These are phyloP conservation scores for Sanchytrium tribonematis DNA, from an alignment of 371 early-diverging fungal genomes.

Conservation along the genomic window DNA sequence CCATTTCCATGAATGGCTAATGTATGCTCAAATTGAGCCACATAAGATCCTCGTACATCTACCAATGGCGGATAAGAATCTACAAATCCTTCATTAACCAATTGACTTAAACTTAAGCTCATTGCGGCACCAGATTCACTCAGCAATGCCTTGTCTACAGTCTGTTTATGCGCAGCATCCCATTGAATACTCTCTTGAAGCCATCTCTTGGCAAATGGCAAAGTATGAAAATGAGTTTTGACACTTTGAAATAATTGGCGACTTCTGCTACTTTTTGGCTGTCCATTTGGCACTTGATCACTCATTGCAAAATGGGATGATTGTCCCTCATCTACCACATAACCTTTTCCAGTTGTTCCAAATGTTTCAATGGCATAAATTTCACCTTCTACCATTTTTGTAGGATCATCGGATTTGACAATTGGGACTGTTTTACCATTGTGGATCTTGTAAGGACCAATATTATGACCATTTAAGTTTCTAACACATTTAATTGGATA, in stretches of 20 bases:
- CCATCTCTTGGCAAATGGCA: too few species aligned
- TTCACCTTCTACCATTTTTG: constrained; percentile 90
- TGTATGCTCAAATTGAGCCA: constrained; percentile 98
- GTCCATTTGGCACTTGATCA: too few species aligned
- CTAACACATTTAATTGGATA: constrained; percentile 72
- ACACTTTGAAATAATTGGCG: too few species aligned
- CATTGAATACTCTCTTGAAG: too few species aligned
- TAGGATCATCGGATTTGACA: constrained; percentile 57
- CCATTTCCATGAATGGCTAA: constrained; percentile 10
- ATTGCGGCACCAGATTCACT: too few species aligned
- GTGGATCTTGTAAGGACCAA: constrained; percentile 83
- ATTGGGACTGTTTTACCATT: constrained; percentile 92
- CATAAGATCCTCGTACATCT: constrained; percentile 69
- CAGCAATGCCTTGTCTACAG: too few species aligned
- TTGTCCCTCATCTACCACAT: constrained; percentile 67
- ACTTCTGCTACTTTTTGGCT: too few species aligned
- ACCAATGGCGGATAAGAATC: constrained; percentile 76
- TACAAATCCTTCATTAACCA: constrained; percentile 64
- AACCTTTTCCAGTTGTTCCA: constrained; percentile 88
- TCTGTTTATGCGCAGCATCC: too few species aligned
- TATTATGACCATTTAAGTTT: constrained; percentile 95
- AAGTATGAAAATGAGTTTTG: too few species aligned
- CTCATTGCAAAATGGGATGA: too few species aligned
- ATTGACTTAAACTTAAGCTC: too few species aligned
- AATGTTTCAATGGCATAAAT: constrained; percentile 97